These are phyloP conservation scores for Metahyphopichia silvanorum DNA, from an alignment of 805 yeast genomes.

Conservation along the genomic window DNA sequence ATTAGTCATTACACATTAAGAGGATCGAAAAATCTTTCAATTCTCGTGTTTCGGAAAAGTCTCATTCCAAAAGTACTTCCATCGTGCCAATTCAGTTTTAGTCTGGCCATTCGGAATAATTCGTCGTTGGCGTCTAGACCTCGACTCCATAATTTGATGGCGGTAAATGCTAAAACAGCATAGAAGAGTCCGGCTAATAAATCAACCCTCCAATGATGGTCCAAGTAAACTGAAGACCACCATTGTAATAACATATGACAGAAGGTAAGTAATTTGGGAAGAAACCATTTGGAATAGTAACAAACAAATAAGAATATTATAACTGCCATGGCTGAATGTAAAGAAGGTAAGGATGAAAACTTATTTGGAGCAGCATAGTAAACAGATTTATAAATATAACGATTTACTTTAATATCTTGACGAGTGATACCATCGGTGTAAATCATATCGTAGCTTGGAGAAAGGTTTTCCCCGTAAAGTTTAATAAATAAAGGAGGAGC, in stretches of 20 bases:
- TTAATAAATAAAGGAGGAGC: conserved; percentile 77
- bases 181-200: conserved; percentile 54
- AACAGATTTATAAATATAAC: conserved; percentile 56
- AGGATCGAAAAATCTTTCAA: conserved; percentile 55
- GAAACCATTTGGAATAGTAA: conserved; percentile 35
- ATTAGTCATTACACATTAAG: too few species aligned
- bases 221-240: conserved; percentile 75
- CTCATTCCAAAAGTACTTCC: conserved; percentile 64
- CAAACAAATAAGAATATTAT: conserved; percentile 42
- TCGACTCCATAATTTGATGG: conserved; percentile 29
- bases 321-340: conserved; percentile 67
- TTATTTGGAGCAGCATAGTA: conserved; percentile 68
- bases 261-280: conserved; percentile 33
- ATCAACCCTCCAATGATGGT: conserved; percentile 70
- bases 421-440: conserved; percentile 70
- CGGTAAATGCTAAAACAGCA: conserved; percentile 41
- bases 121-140: conserved; percentile 31
- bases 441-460: conserved; percentile 62
- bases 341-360: conserved; percentile 62
- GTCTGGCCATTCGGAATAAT: conserved; percentile 35
- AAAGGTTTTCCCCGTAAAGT: conserved; percentile 53
- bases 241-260: conserved; percentile 55
- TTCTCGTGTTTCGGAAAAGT: conserved; percentile 46
- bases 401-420: conserved; percentile 61
- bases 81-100: conserved; percentile 33